Percentiles rank a stretch among this genome's conserved stretches.
These are phyloP conservation scores for Zygoascus meyerae DNA, from an alignment of 1,139 yeast species.

Conservation along the genomic window DNA sequence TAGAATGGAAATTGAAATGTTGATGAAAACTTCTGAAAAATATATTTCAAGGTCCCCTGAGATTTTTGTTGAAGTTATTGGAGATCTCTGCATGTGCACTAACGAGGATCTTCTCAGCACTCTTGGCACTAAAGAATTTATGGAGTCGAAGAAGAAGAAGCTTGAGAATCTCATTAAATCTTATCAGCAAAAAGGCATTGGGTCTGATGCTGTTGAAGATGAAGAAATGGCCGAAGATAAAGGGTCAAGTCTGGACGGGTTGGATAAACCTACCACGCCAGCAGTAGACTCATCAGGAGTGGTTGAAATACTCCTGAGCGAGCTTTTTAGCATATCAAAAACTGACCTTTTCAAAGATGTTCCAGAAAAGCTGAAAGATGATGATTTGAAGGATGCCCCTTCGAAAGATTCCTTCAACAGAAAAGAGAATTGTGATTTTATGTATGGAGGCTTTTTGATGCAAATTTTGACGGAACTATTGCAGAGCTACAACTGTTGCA, in stretches of 20 bases:
- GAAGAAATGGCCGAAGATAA: constrained; percentile 7
- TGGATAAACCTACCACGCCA: no score
- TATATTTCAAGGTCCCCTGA: constrained; percentile 56
- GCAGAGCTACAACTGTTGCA: constrained; percentile 73
- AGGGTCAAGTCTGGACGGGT: no score
- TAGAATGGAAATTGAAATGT: constrained; percentile 44
- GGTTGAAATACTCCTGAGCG: constrained; percentile 43
- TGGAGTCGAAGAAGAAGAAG: constrained; percentile 15
- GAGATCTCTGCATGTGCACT: constrained; percentile 36
- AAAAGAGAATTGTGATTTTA: constrained; percentile 44
- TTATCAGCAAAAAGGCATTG: neutral
- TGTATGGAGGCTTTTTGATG: constrained; percentile 62
- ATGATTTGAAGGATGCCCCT: neutral
- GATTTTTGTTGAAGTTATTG: constrained; percentile 48
- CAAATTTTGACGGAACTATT: constrained; percentile 66
- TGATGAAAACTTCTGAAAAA: constrained; percentile 52
- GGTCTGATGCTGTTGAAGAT: neutral
- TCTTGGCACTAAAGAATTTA: constrained; percentile 18
- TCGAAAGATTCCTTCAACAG: constrained; percentile 22
- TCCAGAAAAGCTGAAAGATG: neutral
- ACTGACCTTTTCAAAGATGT: constrained; percentile 17
- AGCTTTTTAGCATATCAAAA: constrained; percentile 3
- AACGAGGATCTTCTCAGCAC: constrained; percentile 15
- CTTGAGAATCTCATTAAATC: constrained; percentile 10
- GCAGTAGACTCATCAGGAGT: constrained; percentile 48